These are phyloP conservation scores for Boletus bicolor DNA, from an alignment of 768 basidiomycete genomes.

Conservation along the genomic window DNA sequence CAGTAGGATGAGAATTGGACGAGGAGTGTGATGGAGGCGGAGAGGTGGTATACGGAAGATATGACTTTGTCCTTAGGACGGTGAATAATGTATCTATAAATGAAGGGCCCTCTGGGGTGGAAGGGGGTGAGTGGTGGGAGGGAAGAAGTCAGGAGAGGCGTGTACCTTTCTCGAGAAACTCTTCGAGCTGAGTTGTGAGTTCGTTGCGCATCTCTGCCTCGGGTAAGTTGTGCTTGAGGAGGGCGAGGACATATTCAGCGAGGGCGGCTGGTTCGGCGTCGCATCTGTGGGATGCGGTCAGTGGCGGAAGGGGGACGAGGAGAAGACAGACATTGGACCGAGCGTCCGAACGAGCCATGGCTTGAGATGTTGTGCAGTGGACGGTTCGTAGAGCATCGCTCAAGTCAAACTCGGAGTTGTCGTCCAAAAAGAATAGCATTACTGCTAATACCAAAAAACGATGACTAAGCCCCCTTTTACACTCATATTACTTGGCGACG, in stretches of 20 bases:
- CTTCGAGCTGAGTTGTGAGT: conserved; percentile 72
- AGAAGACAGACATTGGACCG: conserved; percentile 71
- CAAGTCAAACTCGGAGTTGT: not conserved
- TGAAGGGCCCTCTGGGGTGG: conserved; percentile 51
- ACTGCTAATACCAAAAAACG: not conserved
- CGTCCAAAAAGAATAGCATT: not conserved
- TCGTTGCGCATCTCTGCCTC: conserved; percentile 82
- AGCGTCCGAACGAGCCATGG: conserved; percentile 87
- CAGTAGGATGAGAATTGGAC: conserved; percentile 38
- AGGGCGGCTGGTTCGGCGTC: conserved; percentile 95
- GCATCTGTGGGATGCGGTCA: conserved; percentile 52
- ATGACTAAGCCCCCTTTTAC: conserved; percentile 14
- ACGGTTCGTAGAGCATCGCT: conserved; percentile 65
- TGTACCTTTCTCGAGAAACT: conserved; percentile 90
- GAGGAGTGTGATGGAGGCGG: conserved; percentile 34
- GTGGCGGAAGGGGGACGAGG: not conserved
- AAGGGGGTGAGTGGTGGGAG: conserved; percentile 10
- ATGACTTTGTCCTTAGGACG: conserved; percentile 81
- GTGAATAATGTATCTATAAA: conserved; percentile 89
- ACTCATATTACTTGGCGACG: conserved; percentile 20
- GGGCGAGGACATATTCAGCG: conserved; percentile 90
- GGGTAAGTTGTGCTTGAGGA: conserved; percentile 85
- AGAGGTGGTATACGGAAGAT: conserved; percentile 65
- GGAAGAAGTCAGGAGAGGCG: not conserved
- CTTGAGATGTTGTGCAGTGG: conserved; percentile 66